Base-by-base conservation (phyloP, 345 rosid genomes). In the Brassica incana region DNA sequence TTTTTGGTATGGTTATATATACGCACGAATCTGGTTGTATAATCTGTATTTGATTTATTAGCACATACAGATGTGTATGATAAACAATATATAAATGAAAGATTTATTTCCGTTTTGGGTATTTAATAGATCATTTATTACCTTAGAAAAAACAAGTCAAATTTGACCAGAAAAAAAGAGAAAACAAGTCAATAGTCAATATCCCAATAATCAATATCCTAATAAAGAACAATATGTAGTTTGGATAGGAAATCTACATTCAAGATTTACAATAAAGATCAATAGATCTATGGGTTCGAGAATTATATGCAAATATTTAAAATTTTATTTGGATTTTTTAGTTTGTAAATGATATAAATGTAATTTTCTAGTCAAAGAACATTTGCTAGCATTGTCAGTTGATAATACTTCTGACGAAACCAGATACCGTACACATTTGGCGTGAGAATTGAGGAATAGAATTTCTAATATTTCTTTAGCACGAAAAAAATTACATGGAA, bases 31-130 rank as follows among this genome's bases (percentile, higher is more conserved):
- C 25, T 56, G 59, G 16, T 1, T 61, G 35, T 6, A 73, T 54
- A 6, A n/a, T 15, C n/a, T 45, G 43, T 43, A 15, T 62, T 29
- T 38, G 38, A 27, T 61, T 61, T 15, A 25, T 38, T 38, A 36
- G 6, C 25, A n/a, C 67, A 20, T 20, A 36, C 20, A 16, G 5
- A 10, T 38, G 8, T 16, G 27, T 16, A 48, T 48, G 18, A 35
- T 50, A 12, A 29, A 60, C 11, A 27, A 8, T 7, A 2, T 58
- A 65, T 27, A 40, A 45, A 32, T 11, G 15, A 32, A 50, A 23
- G 29, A 75, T 75, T 56, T 75, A 45, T 75, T 65, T 65, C 71
- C 65, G 11, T 52, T 75, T 62, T 29, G 5, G 63, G 27, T 10
- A 73, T 74, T 10, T 63, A 16, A 29, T 43, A 27, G 10, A 50